Evolutionary conservation across 2,329 filamentous ascomycete genomes (phyloP), one percentile per base, ranked within the genome.

Genomic region (Herpomyces periplanetae): DNA sequence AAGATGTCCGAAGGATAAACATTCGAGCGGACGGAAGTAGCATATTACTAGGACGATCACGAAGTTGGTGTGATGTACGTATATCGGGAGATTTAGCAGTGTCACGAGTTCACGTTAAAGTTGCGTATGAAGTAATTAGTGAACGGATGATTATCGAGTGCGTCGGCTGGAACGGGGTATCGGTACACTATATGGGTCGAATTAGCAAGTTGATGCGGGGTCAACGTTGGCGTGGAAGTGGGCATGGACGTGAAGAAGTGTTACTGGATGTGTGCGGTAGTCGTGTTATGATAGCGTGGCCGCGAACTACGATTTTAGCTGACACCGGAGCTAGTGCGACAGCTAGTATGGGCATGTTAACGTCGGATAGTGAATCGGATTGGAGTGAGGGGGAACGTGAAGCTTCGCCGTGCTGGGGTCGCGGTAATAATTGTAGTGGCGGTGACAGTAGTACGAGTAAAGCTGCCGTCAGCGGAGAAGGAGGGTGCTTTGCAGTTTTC

Each of bases 211-310:
- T 96, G 31, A 49, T 47, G 26, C 88, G 87, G 42, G 69, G 65
- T 8, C 71, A 87, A 34, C 64, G 56, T 19, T 91, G 88, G 38
- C 63, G 60, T 17, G n/a, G n/a, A n/a, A 85, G 71, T 22, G 68
- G 85, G 39, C 73, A 71, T 12, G 66, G 73, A 33, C 56, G 60
- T 27, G 59, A 59, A 8, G 71, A 85, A 31, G 71, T 96, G 36
- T 84, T 96, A 57, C 44, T 96, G 26, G 73, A 91, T 36, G 71
- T 91, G 16, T 69, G 87, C 31, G 73, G 85, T 34, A 61, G 71
- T 20, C 64, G 80, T 26, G 69, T 91, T 17, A 49, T 87, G 36
- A 45, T 96, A 25, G 56, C 61, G 33, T 91, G 80, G 75, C 80
- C 80, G n/a, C 38, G 38, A 30, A 31, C 33, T 31, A 30, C n/a